Conservation (phyloP, 371 early-diverging fungal genomes). For the Haplosporangium sp. region DNA sequence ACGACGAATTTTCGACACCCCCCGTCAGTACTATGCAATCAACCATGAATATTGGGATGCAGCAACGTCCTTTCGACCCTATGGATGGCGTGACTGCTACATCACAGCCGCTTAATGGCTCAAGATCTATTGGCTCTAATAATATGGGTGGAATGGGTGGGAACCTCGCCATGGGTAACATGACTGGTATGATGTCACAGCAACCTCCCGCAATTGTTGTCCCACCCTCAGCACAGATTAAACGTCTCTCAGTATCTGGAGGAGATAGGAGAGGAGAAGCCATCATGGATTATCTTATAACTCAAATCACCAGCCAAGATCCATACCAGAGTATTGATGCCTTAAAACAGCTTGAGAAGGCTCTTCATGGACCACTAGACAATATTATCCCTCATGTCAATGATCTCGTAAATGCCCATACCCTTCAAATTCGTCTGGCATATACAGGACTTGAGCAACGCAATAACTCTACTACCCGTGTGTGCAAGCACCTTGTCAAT, state of each 20-base stretch:
- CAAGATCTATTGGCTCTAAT: slow-evolving; percentile 11
- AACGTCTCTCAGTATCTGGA: slow-evolving; percentile 44
- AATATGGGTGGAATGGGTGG: slow-evolving; percentile 24
- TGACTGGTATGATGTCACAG: slow-evolving; percentile 15
- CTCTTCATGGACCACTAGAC: slow-evolving; percentile 67
- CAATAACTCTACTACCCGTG: slow-evolving; percentile 57
- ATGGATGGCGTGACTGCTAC: slow-evolving; percentile 64
- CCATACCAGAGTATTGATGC: slow-evolving; percentile 80
- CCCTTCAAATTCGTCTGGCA: slow-evolving; percentile 83
- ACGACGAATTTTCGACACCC: slow-evolving; percentile 17
- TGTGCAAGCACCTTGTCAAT: slow-evolving; percentile 86
- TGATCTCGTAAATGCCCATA: slow-evolving; percentile 78
- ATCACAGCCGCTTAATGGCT: slow-evolving; percentile 32
- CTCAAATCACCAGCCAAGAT: slow-evolving; percentile 83
- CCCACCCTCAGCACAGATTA: slow-evolving; percentile 46
- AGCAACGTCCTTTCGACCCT: slow-evolving; percentile 56
- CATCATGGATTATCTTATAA: slow-evolving; percentile 76
- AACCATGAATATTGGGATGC: slow-evolving; percentile 31
- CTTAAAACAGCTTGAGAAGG: slow-evolving; percentile 81
- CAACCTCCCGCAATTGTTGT: slow-evolving; percentile 22
- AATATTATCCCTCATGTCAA: slow-evolving; percentile 73
- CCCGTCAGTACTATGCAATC: slow-evolving; percentile 23
- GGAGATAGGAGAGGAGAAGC: slow-evolving; percentile 56
- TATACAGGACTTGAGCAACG: slow-evolving; percentile 72
- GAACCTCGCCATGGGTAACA: slow-evolving; percentile 5